These are phyloP conservation scores for Vanrija sp. DNA, from an alignment of 1,284 basidiomycete species.

Conservation along the genomic window DNA sequence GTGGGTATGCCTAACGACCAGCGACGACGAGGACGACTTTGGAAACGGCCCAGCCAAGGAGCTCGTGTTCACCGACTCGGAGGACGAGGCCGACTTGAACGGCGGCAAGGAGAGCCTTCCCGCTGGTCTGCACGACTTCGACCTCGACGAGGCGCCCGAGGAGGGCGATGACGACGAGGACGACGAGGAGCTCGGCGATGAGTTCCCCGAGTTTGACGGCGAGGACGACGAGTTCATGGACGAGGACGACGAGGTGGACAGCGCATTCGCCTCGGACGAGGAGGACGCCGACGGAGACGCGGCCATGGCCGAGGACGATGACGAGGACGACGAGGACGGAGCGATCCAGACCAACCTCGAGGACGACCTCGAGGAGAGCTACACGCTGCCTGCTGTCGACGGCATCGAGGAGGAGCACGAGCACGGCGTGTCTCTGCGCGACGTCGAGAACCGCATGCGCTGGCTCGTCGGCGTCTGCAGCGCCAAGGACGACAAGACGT, in stretches of 20 bases:
- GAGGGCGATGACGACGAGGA: conserved; percentile 36
- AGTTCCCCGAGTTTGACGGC: conserved; percentile 33
- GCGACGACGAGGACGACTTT: conserved; percentile 36
- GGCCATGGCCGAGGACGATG: conserved; percentile 26
- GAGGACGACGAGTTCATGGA: conserved; percentile 54
- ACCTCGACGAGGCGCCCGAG: conserved; percentile 45
- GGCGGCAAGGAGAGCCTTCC: conserved; percentile 43
- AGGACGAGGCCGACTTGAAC: conserved; percentile 55
- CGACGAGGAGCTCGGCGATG: conserved; percentile 53
- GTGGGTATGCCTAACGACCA: conserved; percentile 11
- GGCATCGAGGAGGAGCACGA: conserved; percentile 78
- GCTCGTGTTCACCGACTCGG: conserved; percentile 60
- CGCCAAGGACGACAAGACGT: conserved; percentile 63
- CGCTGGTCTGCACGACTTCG: conserved; percentile 45
- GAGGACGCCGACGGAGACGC: conserved; percentile 29
- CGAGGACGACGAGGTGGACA: conserved; percentile 54
- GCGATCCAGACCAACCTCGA: conserved; percentile 50
- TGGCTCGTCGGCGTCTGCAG: conserved; percentile 74
- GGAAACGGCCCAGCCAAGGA: conserved; percentile 55
- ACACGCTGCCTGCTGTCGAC: conserved; percentile 72
- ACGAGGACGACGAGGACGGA: conserved; percentile 48
- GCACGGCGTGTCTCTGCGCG: conserved; percentile 64
- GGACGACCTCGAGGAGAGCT: conserved; percentile 63
- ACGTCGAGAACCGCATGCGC: conserved; percentile 83
- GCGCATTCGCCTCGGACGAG: conserved; percentile 34